phyloP scores from a whole-genome alignment of 2,329 filamentous ascomycete genomes.

The Dissoconium aciculare region DNA sequence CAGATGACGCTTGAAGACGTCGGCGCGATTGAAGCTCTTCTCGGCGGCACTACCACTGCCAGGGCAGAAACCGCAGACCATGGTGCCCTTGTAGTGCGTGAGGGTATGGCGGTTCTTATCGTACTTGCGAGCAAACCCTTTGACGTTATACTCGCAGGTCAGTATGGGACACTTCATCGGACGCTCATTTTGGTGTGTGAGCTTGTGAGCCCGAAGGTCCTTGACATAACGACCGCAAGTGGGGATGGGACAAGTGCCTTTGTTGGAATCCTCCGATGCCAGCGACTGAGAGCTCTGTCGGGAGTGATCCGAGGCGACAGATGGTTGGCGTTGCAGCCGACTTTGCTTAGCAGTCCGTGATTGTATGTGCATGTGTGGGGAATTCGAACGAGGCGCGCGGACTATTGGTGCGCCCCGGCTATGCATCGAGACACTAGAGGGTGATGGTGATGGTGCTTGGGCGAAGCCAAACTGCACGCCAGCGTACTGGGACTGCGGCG shows the following conservation, averaged over 20 bases:
- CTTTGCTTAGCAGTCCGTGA: no score
- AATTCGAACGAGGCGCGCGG: conserved; percentile 38
- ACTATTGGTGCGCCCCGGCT: conserved; percentile 27
- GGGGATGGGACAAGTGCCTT: conserved; percentile 61
- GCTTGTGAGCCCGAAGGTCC: conserved; percentile 84
- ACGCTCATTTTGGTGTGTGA: conserved; percentile 80
- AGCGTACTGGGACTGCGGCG: conserved; percentile 25
- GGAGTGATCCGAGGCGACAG: conserved; percentile 56
- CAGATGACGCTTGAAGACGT: conserved; percentile 89
- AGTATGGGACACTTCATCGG: conserved; percentile 90
- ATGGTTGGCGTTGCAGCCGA: conserved; percentile 52
- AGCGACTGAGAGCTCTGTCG: conserved; percentile 37
- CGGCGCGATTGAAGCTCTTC: conserved; percentile 90
- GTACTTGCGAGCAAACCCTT: conserved; percentile 89
- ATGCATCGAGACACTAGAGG: conserved; percentile 38
- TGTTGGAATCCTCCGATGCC: conserved; percentile 36
- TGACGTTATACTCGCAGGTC: conserved; percentile 80
- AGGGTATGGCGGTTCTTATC: conserved; percentile 91
- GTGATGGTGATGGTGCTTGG: conserved; percentile 48
- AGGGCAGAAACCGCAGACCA: conserved; percentile 92
- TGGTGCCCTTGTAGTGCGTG: conserved; percentile 92
- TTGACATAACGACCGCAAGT: conserved; percentile 81
- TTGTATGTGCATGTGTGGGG: conserved; percentile 49
- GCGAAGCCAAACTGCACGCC: conserved; percentile 30
- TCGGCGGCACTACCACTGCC: conserved; percentile 76